phyloP scores from a whole-genome alignment of 2,329 filamentous ascomycete genomes.

The Emmonsia crescens region DNA sequence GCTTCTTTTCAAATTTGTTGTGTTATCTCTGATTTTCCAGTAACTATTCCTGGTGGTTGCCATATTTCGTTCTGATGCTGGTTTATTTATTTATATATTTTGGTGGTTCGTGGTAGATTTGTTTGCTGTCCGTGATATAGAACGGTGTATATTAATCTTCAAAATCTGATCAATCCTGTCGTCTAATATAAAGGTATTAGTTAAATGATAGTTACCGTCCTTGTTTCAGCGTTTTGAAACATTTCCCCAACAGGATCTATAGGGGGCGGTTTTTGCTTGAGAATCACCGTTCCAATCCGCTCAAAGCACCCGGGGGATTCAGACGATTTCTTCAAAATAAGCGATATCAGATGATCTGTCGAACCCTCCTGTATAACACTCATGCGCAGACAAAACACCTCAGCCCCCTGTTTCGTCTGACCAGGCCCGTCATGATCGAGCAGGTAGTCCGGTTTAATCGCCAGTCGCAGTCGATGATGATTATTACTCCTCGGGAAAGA shows the following conservation, averaged over 20 bases:
- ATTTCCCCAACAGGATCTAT: constrained; percentile 1
- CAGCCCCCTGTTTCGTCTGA: background rate
- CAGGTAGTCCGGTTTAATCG: background rate
- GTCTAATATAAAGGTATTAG: background rate
- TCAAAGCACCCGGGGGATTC: background rate
- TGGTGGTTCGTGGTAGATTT: background rate
- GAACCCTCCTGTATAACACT: background rate
- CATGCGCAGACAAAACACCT: background rate
- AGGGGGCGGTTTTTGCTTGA: background rate
- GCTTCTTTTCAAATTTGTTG: background rate
- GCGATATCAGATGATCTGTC: background rate
- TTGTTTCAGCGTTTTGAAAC: background rate
- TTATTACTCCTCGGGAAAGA: background rate
- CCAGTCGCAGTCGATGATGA: background rate
- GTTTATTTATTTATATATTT: background rate
- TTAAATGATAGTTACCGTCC: background rate
- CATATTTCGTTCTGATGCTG: background rate
- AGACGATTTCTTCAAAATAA: background rate
- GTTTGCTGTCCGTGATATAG: background rate
- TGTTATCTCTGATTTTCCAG: background rate
- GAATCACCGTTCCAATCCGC: background rate
- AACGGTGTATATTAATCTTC: background rate
- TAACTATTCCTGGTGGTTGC: background rate
- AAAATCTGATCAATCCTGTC: background rate
- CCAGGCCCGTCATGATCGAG: background rate